Evolutionary conservation across 257 asterid species (phyloP).

Genomic region (Solanum medicagineum): DNA sequence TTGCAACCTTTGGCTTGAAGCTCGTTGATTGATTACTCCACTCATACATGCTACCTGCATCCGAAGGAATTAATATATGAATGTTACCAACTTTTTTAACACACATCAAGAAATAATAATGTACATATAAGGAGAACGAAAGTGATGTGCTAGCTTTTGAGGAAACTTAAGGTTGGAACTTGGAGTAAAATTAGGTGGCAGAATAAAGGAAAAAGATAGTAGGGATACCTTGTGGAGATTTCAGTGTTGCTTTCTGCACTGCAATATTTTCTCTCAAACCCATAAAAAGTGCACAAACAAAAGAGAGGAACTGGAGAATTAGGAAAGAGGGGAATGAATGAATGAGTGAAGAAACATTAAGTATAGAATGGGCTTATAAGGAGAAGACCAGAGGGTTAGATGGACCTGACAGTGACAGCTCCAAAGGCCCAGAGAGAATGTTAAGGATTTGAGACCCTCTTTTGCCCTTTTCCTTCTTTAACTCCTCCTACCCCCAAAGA

Average conservation of each 20-base stretch:
- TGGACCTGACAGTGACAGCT: slow-evolving; percentile 41
- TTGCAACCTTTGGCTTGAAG: slow-evolving; percentile 1
- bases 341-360: neutral
- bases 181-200: neutral
- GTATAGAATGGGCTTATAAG: slow-evolving; percentile 19
- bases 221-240: slow-evolving; percentile 35
- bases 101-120: neutral
- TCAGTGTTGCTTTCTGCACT: slow-evolving; percentile 26
- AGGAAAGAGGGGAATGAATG: neutral
- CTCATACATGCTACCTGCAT: slow-evolving; percentile 31
- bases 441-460: neutral
- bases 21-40: slow-evolving; percentile 1
- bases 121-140: neutral
- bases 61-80: neutral
- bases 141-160: neutral
- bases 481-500: neutral
- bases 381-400: slow-evolving; percentile 36
- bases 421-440: neutral
- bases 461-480: neutral
- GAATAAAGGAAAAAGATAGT: neutral
- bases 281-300: slow-evolving; percentile 16
- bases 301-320: slow-evolving; percentile 2
- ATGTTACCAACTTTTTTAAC: neutral
- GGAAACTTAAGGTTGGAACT: neutral
- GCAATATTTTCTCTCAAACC: slow-evolving; percentile 41